Percentiles rank a stretch among this genome's conserved stretches.
Evolutionary conservation across 2,329 filamentous ascomycete species (phyloP).

Genomic region (Cadophora sp.): DNA sequence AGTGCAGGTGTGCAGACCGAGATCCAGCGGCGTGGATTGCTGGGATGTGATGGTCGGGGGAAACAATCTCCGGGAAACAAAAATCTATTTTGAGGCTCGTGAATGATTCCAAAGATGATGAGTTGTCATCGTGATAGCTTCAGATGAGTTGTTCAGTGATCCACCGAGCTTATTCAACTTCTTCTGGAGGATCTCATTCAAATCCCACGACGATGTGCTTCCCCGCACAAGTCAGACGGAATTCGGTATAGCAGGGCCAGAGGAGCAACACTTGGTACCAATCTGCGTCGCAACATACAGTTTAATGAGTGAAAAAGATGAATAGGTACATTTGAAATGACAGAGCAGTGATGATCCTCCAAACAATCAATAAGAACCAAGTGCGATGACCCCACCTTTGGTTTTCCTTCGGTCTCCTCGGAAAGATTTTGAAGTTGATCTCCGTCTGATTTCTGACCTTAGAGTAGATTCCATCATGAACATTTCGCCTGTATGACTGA

Average conservation of each 20-base stretch:
- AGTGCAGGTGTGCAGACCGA: background rate
- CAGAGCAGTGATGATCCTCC: background rate
- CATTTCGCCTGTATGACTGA: background rate
- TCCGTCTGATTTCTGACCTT: background rate
- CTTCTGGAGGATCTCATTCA: background rate
- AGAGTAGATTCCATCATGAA: background rate
- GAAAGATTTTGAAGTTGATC: background rate
- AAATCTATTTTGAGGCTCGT: slow-evolving; percentile 15
- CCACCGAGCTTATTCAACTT: background rate
- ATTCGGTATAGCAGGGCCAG: background rate
- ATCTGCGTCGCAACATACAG: background rate
- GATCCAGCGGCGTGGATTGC: background rate
- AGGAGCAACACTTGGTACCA: background rate
- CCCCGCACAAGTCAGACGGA: background rate
- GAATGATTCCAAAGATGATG: background rate
- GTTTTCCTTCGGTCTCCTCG: background rate
- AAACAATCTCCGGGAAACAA: slow-evolving; percentile 10
- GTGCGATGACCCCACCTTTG: background rate
- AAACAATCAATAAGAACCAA: too few relatives aligned
- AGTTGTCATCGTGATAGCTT: slow-evolving; percentile 2
- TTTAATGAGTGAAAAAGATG: too few relatives aligned
- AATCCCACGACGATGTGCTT: background rate
- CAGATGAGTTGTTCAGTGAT: background rate
- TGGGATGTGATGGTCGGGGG: background rate
- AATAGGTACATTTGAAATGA: too few relatives aligned